Evolutionary conservation across 1,284 basidiomycete genomes (phyloP), one percentile per base, ranked within the genome.

Genomic region (Cystobasidium sp.): DNA sequence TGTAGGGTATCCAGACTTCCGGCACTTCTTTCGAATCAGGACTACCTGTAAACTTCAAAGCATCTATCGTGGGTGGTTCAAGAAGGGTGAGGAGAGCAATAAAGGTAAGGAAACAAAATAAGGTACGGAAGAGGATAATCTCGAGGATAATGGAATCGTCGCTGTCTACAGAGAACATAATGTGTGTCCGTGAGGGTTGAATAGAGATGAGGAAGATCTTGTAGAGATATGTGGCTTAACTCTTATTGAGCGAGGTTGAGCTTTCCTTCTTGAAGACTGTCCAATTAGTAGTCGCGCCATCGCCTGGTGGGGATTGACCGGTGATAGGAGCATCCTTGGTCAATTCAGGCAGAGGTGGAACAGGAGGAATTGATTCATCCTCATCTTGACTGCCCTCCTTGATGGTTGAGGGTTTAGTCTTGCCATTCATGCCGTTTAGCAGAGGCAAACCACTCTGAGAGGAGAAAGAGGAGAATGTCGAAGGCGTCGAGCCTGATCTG

Each of bases 401-500:
- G 49, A 53, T 41, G 9, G 64, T 71, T 31, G 31, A 39, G 69
- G 41, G 47, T 51, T 41, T 52, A 51, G 31, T 53, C 47, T 66
- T n/a, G 49, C 63, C 18, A 24, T 31, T 12, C 55, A 39, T 46
- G 18, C 20, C 53, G 24, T 20, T 66, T 24, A 64, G 31, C 3
- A 71, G 61, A 61, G 55, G 55, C 49, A 66, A 1, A 49, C 64
- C 64, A 37, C 64, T 66, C 16, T 56, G 52, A 8, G 69, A 71
- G 22, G 58, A 63, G 61, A 52, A 62, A 1, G 61, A 53, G 12
- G 69, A 71, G 24, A 52, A 71, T 41, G 69, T 55, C 22, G 70
- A 73, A 37, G 70, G 70, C 14, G 70, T 73, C 14, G 70, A 73
- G 20, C 70, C 70, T 22, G 70, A 73, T 46, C 70, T 73, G 51